Evolutionary conservation across 106 monocot species (phyloP).

Genomic region (Amphibolis antarctica): DNA sequence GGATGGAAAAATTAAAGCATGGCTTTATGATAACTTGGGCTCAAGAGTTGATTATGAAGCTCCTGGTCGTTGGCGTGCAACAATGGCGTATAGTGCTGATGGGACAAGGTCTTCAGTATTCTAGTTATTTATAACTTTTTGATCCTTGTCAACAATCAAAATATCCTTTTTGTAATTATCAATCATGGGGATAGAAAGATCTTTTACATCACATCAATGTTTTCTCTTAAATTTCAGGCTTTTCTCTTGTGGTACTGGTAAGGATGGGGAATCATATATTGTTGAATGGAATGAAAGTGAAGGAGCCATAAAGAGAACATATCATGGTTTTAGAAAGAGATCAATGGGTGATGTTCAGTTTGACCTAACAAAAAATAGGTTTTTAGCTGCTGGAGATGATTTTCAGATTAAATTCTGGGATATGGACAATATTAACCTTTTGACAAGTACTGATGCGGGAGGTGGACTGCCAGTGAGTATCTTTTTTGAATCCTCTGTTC

Average conservation of each 20-base stretch:
- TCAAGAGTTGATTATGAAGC: slow-evolving; percentile 75
- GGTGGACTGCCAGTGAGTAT: slow-evolving; percentile 50
- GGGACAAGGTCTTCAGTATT: slow-evolving; percentile 34
- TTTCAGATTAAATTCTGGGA: slow-evolving; percentile 55
- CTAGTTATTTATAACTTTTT: not conserved
- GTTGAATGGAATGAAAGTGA: slow-evolving; percentile 75
- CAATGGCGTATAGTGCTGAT: slow-evolving; percentile 82
- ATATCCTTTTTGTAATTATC: not conserved
- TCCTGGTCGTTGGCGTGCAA: slow-evolving; percentile 69
- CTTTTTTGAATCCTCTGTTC: not conserved
- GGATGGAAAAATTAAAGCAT: slow-evolving; percentile 71
- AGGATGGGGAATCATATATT: slow-evolving; percentile 57
- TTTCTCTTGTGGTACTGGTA: slow-evolving; percentile 56
- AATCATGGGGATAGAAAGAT: not conserved
- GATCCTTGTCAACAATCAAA: not conserved
- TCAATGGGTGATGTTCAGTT: slow-evolving; percentile 58
- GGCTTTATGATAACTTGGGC: slow-evolving; percentile 61
- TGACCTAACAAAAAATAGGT: slow-evolving; percentile 44
- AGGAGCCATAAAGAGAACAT: slow-evolving; percentile 49
- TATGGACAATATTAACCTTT: slow-evolving; percentile 52
- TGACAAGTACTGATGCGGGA: slow-evolving; percentile 49
- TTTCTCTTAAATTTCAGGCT: slow-evolving; percentile 20
- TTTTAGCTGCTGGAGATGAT: slow-evolving; percentile 59
- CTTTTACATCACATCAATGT: not conserved
- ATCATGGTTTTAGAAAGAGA: slow-evolving; percentile 54